Conservation (phyloP, 1,139 yeast genomes). For the Saccharomyces hybrid region DNA sequence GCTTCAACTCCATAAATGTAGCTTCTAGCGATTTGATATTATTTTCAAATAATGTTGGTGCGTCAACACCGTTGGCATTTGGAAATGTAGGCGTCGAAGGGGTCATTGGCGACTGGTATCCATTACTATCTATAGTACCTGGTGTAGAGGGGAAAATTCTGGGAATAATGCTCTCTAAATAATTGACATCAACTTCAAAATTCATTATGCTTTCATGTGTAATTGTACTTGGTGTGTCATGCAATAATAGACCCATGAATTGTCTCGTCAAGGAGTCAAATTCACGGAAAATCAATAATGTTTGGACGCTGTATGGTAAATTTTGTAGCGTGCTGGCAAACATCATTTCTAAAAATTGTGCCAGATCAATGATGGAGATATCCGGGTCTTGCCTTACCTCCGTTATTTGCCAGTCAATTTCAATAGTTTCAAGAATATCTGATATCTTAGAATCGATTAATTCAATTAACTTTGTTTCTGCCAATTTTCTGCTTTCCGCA, state of each 20-base stretch:
- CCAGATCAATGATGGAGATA: constrained; percentile 71
- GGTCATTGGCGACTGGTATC: not conserved
- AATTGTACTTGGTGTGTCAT: constrained; percentile 37
- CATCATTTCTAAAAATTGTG: constrained; percentile 78
- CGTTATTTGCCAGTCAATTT: constrained; percentile 70
- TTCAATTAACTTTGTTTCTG: constrained; percentile 75
- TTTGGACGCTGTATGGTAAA: constrained; percentile 69
- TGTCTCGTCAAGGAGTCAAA: constrained; percentile 77
- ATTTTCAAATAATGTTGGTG: constrained; percentile 29
- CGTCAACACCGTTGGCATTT: constrained; percentile 25
- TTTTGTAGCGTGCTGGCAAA: constrained; percentile 78
- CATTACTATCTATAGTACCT: constrained; percentile 6
- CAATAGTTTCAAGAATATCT: constrained; percentile 76
- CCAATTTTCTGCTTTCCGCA: constrained; percentile 54
- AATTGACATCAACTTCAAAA: constrained; percentile 54
- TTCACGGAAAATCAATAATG: constrained; percentile 73
- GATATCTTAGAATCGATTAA: constrained; percentile 72
- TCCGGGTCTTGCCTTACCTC: constrained; percentile 55
- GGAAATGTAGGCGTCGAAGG: constrained; percentile 4
- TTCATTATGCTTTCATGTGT: constrained; percentile 46
- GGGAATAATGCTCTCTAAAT: constrained; percentile 46
- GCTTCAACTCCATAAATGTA: constrained; percentile 52
- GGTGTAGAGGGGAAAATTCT: constrained; percentile 32
- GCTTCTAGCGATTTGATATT: constrained; percentile 39
- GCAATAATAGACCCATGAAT: constrained; percentile 52